Evolutionary conservation across 208 protist genomes (phyloP), one percentile per base, ranked within the genome.

Genomic region (Spironucleus salmonicida): DNA sequence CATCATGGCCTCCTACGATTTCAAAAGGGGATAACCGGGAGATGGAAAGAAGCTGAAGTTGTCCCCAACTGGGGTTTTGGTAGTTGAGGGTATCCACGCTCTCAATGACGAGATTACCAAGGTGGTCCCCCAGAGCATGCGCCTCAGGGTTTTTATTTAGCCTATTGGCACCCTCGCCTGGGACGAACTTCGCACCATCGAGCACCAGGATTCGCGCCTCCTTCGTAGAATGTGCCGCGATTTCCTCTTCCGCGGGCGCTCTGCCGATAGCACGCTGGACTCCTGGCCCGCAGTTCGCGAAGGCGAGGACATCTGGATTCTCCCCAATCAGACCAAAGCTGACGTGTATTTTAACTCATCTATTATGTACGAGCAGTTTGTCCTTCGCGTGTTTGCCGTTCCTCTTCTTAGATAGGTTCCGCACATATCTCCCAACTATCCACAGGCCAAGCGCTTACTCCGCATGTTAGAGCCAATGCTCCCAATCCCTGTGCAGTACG

Each of bases 41-140:
- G 26, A 82, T 35, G 62, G 69, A 13, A 40, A 9, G 32, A 62
- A 62, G 13, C 7, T 83, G 62, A 35, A 2, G 1, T 69, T 85
- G 23, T 38, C 49, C 1, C 29, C 42, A n/a, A 80, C 71, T 32
- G 80, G 67, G 1, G 35, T 83, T 35, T 29, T 83, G 19, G 79
- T 83, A 11, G 69, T 83, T 34, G 80, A 83, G 71, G 80, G 80
- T 27, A 83, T 83, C 23, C 80, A 83, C 42, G 78, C 42, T 23
- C 30, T 83, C 11, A 84, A 83, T 68, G 78, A 80, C 77, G 23
- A 69, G 27, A 67, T 85, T 4, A 83, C 80, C 1, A 34, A 62
- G 15, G 57, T 71, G 29, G 79, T 83, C 34, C 53, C 75, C 1
- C 38, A 1, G 4, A 76, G 76, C 1, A n/a, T 75, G 26, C 85